These are phyloP conservation scores for Tillandsia fasciculata DNA, from an alignment of 176 grass and related monocot species.

Conservation along the genomic window DNA sequence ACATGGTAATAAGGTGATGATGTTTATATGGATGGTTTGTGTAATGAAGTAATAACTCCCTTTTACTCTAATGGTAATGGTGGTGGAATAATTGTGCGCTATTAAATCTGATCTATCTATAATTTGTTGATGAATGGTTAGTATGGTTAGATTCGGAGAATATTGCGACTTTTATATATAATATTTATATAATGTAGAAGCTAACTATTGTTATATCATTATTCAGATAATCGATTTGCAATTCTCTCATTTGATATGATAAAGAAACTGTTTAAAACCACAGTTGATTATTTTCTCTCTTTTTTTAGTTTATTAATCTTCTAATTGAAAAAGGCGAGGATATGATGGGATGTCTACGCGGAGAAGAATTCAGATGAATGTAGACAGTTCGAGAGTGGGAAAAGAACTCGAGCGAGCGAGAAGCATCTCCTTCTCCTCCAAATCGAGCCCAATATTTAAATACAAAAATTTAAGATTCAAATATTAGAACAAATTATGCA, in stretches of 20 bases:
- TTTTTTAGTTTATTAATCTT: too few relatives aligned
- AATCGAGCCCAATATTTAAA: not conserved
- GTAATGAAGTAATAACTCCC: not conserved
- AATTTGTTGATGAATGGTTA: too few relatives aligned
- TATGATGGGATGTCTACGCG: slow-evolving; percentile 17
- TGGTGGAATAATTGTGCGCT: not conserved
- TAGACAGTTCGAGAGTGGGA: not conserved
- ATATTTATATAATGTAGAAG: too few relatives aligned
- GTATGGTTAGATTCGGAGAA: too few relatives aligned
- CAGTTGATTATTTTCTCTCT: too few relatives aligned
- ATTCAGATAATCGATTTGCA: too few relatives aligned
- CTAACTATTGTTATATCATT: too few relatives aligned
- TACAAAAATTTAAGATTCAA: not conserved
- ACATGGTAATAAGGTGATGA: not conserved
- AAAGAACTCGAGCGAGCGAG: not conserved
- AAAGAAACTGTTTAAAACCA: too few relatives aligned
- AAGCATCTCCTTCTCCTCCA: not conserved
- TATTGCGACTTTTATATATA: too few relatives aligned
- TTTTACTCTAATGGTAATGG: not conserved
- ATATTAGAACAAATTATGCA: not conserved
- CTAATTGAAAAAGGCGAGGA: not conserved
- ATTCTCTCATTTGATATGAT: too few relatives aligned
- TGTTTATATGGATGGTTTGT: not conserved
- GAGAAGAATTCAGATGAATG: not conserved
- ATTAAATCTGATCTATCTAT: too few relatives aligned